Conservation (phyloP, 2,329 filamentous ascomycete species). For the Chrysoporthe puriensis region DNA sequence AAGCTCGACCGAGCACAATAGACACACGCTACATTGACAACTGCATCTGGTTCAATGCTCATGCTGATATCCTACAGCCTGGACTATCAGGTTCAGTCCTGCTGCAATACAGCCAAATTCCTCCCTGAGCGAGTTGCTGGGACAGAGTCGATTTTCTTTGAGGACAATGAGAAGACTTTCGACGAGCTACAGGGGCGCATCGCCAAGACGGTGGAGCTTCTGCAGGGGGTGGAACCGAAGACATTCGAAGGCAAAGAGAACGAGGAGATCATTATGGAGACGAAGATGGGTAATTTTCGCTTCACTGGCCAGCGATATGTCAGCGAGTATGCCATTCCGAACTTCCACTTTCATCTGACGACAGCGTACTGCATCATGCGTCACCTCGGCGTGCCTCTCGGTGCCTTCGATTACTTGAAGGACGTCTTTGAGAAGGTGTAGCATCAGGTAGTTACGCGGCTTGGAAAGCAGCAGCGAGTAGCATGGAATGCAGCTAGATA, state of each 20-base stretch:
- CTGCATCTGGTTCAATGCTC: no score
- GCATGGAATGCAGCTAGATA: no score
- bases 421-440: constrained; percentile 26
- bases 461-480: no score
- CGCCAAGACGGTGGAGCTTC: constrained; percentile 48
- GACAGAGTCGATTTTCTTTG: constrained; percentile 23
- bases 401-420: constrained; percentile 53
- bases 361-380: constrained; percentile 57
- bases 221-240: constrained; percentile 47
- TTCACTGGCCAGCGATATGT: constrained; percentile 41
- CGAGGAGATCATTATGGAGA: constrained; percentile 42
- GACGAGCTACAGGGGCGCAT: constrained; percentile 52
- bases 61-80: constrained; percentile 17
- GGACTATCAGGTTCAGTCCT: constrained; percentile 32
- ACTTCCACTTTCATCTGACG: constrained; percentile 60
- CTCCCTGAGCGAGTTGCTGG: constrained; percentile 28
- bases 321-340: constrained; percentile 49
- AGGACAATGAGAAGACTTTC: constrained; percentile 44
- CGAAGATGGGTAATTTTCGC: constrained; percentile 30
- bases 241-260: constrained; percentile 48
- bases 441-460: not conserved
- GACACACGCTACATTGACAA: no score
- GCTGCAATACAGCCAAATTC: constrained; percentile 33
- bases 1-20: not conserved
- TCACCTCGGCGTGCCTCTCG: constrained; percentile 55